Evolutionary conservation across 2,329 filamentous ascomycete genomes (phyloP), one percentile per base, ranked within the genome.

Genomic region (Ascocoryne sarcoides): DNA sequence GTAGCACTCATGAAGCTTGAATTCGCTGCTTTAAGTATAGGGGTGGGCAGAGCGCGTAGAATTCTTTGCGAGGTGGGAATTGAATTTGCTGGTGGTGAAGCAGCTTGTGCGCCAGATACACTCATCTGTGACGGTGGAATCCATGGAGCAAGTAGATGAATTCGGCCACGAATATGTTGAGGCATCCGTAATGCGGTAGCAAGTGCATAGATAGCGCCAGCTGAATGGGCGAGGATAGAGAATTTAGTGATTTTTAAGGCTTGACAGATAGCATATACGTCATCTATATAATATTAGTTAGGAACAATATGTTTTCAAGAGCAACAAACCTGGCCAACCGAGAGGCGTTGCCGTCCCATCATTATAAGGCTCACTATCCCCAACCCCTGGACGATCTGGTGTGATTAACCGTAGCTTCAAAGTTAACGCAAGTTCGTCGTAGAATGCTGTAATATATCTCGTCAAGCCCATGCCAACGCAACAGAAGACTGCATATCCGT

Each of bases 401-500:
- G 92, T 96, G 50, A 98, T 94, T 37, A 98, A 71, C 15, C 92
- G 79, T 42, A 98, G 65, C 60, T 87, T 92, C 44, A 98, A 67
- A 1, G 89, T 94, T 55, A 85, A 67, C 2, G 92, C 92, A 39
- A 98, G 69, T 61, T 98, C 92, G 60, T 98, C 92, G 58, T 96
- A 98, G 60, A 98, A 98, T 0, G 89, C 88, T 45, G 87, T 95
- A 44, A 98, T 84, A 59, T 92, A 98, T 62, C 92, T 77, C 9
- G 92, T 98, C 54, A 98, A 64, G 0, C 92, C 92, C 92, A 98
- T 98, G 15, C 92, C 92, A 2, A 98, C 88, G 56, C 92, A 98
- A 59, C 92, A 93, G 52, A 98, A 89, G 2, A 98, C 86, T 2
- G 88, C 90, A 50, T 83, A 90, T 1, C 92, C 92, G 32, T 90